Base-by-base conservation (phyloP, 2,329 filamentous ascomycete genomes). In the Zarea fungicola region DNA sequence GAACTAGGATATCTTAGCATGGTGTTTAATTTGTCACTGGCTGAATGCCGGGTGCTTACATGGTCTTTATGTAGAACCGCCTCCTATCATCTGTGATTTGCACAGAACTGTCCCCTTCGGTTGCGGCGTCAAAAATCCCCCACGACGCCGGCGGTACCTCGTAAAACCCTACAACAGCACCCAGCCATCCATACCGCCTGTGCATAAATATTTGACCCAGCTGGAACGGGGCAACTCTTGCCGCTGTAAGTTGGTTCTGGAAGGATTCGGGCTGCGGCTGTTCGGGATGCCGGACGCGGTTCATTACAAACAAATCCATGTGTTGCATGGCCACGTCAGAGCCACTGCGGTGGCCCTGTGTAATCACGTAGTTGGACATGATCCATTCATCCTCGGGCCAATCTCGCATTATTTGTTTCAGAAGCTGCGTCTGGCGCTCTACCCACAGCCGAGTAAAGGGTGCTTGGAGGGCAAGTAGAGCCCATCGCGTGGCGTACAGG, bases 141-240 rank as follows among this genome's bases (percentile, higher is more conserved):
- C 42, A 51, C 2, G 26, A 11, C 6, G 43, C 22, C 1, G 49
- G 31, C 18, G 42, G 42, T 7, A 48, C 41, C 8, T 23, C 40
- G 29, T 48, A 48, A 23, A 52, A 99, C n/a, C 91, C 91, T 13
- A 86, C 88, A 51, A 99, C 87, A 22, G 95, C 78, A 16, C 85
- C 91, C 42, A 84, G 73, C 63, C 92, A 96, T 18, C 77, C 72
- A 63, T 93, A 96, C 39, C 90, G 79, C 53, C 76, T 81, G 67
- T 99, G 93, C 41, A 77, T 78, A 62, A 97, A 95, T 6, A 96
- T 77, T 58, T 95, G 86, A 1, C 93, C 93, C 42, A 96, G 78
- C 43, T 75, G 80, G 64, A 81, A 92, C 2, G 62, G 57, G 25
- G 65, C 58, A 5, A 56, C 54, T 26, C 59, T 53, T 8, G 54